These are phyloP conservation scores for Scutellaria galericulata DNA, from an alignment of 257 asterid species.

Conservation along the genomic window DNA sequence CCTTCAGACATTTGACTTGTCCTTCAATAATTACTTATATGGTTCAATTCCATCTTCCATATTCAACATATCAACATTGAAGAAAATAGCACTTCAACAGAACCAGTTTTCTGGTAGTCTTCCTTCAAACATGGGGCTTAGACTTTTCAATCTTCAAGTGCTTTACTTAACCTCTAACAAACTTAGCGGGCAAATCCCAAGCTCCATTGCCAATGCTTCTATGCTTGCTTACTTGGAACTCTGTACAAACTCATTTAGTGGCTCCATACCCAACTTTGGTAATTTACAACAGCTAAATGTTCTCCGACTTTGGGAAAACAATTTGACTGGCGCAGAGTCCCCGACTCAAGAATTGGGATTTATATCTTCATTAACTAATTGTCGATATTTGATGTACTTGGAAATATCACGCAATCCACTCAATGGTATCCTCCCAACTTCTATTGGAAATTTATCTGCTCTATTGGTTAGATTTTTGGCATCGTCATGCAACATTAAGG, in stretches of 20 bases:
- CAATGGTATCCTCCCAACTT: constrained; percentile 34
- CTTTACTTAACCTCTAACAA: neutral
- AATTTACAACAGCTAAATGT: constrained; percentile 30
- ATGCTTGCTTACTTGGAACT: constrained; percentile 30
- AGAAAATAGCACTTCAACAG: too few relatives aligned
- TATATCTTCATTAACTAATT: constrained; percentile 33
- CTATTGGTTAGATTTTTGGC: constrained; percentile 16
- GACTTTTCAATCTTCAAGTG: too few relatives aligned
- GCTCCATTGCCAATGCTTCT: constrained; percentile 41
- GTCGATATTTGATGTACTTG: constrained; percentile 25
- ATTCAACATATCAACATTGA: too few relatives aligned
- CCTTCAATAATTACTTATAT: too few relatives aligned
- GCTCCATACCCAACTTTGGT: constrained; percentile 43
- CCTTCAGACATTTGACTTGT: too few relatives aligned
- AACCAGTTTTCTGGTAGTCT: too few relatives aligned
- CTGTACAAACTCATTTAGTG: constrained; percentile 36
- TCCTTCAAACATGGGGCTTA: too few relatives aligned
- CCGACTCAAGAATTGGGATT: constrained; percentile 5
- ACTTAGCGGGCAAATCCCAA: constrained; percentile 33
- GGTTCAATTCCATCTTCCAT: too few relatives aligned
- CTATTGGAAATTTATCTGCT: constrained; percentile 31
- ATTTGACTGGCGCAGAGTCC: constrained; percentile 37
- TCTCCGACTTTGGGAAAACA: constrained; percentile 41
- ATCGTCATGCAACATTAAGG: neutral
- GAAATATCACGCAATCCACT: constrained; percentile 34